Conservation (phyloP, 495 filamentous ascomycete genomes). For the Penicillium pancosmium region DNA sequence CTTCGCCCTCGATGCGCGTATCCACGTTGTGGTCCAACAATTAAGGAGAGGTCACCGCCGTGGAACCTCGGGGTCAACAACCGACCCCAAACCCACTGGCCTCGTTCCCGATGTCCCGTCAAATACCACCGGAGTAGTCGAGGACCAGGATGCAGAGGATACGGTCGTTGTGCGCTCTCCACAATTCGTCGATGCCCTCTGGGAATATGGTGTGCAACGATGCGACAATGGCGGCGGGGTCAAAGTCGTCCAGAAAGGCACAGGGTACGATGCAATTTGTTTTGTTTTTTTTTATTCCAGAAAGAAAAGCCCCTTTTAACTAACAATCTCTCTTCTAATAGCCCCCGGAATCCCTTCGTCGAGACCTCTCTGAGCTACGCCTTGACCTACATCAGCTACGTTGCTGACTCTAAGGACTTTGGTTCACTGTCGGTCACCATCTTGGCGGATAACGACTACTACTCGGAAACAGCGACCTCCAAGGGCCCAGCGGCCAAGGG, state of each 20-base stretch:
- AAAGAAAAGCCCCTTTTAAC: background rate
- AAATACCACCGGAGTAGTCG: constrained; percentile 6
- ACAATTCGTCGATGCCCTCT: constrained; percentile 83
- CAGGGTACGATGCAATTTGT: constrained; percentile 57
- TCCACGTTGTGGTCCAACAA: constrained; percentile 77
- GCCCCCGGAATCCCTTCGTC: constrained; percentile 76
- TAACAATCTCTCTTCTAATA: constrained; percentile 17
- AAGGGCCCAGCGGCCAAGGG: constrained; percentile 28
- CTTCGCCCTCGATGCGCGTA: constrained; percentile 91
- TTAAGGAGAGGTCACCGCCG: constrained; percentile 40
- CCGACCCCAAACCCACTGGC: constrained; percentile 18
- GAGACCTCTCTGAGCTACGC: constrained; percentile 87
- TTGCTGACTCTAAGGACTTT: constrained; percentile 57
- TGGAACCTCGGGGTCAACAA: constrained; percentile 25
- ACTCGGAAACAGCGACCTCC: constrained; percentile 68
- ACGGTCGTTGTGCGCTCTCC: constrained; percentile 81
- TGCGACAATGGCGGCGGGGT: constrained; percentile 73
- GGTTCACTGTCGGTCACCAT: constrained; percentile 77
- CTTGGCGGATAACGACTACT: constrained; percentile 94
- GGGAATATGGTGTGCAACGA: constrained; percentile 78
- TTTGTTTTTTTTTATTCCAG: background rate
- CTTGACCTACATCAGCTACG: constrained; percentile 74
- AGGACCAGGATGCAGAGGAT: constrained; percentile 44
- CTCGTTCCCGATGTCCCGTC: constrained; percentile 11
- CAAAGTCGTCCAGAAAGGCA: constrained; percentile 69